Evolutionary conservation across 805 yeast genomes (phyloP).

Genomic region (Wickerhamomyces chaumierensis): DNA sequence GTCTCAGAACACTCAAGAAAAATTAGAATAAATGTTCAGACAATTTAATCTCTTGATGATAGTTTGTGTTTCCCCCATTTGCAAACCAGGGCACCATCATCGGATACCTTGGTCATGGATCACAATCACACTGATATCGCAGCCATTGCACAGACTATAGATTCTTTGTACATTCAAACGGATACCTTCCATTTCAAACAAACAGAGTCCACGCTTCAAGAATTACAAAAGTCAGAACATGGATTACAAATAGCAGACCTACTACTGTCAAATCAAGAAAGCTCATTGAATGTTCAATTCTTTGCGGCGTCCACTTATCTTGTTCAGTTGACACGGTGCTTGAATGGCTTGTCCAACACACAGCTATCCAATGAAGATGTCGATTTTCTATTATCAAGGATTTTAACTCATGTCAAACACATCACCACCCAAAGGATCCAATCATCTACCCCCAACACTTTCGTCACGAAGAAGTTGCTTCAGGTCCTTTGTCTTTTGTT

Average conservation of each 20-base stretch:
- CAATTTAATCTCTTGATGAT: no score
- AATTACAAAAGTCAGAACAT: constrained; percentile 40
- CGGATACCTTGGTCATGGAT: no score
- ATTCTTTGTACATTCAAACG: not conserved
- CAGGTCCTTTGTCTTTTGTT: not conserved
- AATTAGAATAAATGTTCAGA: no score
- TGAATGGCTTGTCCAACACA: not conserved
- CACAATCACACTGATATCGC: no score
- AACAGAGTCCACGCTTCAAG: constrained; percentile 29
- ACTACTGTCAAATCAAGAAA: constrained; percentile 28
- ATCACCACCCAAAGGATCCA: not conserved
- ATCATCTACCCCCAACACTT: no score
- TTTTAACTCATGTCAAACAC: not conserved
- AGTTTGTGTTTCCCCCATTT: no score
- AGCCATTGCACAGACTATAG: not conserved
- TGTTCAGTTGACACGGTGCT: constrained; percentile 23
- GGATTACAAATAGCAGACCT: constrained; percentile 50
- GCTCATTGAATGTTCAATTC: constrained; percentile 43
- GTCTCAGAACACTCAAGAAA: no score
- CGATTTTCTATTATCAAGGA: no score
- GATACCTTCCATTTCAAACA: not conserved
- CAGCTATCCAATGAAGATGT: not conserved
- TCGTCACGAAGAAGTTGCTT: not conserved
- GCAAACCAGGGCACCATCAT: no score
- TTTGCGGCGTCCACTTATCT: constrained; percentile 77